Evolutionary conservation across 495 filamentous ascomycete species (phyloP).

Genomic region (Talaromyces trachyspermus): DNA sequence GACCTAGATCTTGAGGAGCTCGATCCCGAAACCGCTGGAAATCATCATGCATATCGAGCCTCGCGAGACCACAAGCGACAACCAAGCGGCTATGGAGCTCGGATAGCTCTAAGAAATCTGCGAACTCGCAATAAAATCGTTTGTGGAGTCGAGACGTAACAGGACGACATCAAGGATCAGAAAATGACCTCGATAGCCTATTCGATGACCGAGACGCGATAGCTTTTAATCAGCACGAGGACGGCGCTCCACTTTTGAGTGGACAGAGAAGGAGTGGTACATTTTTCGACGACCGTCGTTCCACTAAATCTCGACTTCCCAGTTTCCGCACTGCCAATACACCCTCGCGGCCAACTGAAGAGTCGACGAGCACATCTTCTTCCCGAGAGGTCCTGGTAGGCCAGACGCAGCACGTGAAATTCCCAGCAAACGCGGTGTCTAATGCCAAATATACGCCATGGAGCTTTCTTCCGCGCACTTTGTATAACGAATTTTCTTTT

Average conservation of each 20-base stretch:
- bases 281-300: constrained; percentile 22
- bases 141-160: constrained; percentile 45
- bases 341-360: constrained; percentile 1
- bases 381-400: constrained; percentile 38
- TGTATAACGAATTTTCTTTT: constrained; percentile 99
- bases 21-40: constrained; percentile 45
- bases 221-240: constrained; percentile 42
- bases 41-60: constrained; percentile 26
- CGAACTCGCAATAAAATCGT: constrained; percentile 58
- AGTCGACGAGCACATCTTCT: constrained; percentile 15
- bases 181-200: constrained; percentile 49
- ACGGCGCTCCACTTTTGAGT: constrained; percentile 54
- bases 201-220: constrained; percentile 44
- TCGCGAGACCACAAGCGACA: constrained; percentile 32
- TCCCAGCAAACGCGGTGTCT: constrained; percentile 70
- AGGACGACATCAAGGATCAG: constrained; percentile 31
- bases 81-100: constrained; percentile 42
- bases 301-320: constrained; percentile 22
- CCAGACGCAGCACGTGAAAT: constrained; percentile 34
- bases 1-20: constrained; percentile 67
- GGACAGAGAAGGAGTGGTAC: constrained; percentile 20
- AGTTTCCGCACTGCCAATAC: constrained; percentile 22
- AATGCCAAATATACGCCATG: constrained; percentile 98
- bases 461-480: constrained; percentile 85
- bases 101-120: constrained; percentile 65